Base-by-base conservation (phyloP, 768 basidiomycete species). In the Amanita molliuscula region DNA sequence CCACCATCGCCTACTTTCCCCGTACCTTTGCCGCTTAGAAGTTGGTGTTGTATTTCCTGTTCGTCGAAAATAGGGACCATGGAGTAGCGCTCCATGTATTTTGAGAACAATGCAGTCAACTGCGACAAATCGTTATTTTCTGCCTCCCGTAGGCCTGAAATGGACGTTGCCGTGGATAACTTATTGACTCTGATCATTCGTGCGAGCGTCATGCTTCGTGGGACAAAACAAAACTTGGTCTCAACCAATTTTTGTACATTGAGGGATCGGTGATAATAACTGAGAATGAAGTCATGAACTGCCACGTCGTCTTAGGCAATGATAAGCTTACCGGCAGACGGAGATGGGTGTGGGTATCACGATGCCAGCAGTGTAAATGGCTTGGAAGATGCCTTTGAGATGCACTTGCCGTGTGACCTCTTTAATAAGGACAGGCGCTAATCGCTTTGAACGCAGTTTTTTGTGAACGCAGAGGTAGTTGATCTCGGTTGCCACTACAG, bases 391-490 rank as follows among this genome's bases (percentile, higher is more conserved):
- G 28, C 89, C 89, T 54, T 81, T 77, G 33, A 98, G 74, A 63
- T 98, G 81, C 47, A 88, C 88, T 61, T 90, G 89, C 18, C 96
- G 77, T 0, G 96, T 98, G 21, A 98, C 86, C 61, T 99, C 96
- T 63, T 96, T 96, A 69, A 99, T 98, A 44, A 99, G 75, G 10
- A 98, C 89, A 0, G 96, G 96, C 0, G 96, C 84, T 20, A 98
- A 72, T 35, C 96, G 86, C 64, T 97, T 97, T 0, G 91, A 88
- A 15, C 96, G 85, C 31, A 98, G 70, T 66, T 96, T 97, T 72
- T 99, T 99, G 76, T 96, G 94, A 1, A 97, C 83, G 59, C 92
- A 95, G 44, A 99, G 84, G 67, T 89, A 98, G 65, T 98, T 99
- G 70, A 99, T 94, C 66, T 98, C 96, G 62, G 82, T 83, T 36